Evolutionary conservation across 495 filamentous ascomycete species (phyloP).

Genomic region (Tuber brumale): DNA sequence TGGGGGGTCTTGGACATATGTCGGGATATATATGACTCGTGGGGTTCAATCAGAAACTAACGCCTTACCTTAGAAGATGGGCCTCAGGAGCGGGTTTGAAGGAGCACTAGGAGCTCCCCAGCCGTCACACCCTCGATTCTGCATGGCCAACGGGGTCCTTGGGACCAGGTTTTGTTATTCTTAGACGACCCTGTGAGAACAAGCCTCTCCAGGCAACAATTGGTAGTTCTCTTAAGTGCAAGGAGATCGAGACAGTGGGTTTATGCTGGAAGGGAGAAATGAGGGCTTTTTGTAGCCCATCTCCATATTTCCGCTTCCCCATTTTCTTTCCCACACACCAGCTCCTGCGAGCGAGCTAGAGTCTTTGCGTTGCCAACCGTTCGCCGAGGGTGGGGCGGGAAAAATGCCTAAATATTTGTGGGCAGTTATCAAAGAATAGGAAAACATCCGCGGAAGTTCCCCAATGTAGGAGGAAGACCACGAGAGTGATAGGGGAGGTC

Average conservation of each 20-base stretch:
- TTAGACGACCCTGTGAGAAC: not conserved
- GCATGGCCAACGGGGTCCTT: not conserved
- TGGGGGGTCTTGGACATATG: not conserved
- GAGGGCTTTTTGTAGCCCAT: not conserved
- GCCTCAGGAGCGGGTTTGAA: not conserved
- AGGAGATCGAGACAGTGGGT: not conserved
- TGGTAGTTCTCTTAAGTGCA: not conserved
- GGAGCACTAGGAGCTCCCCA: not conserved
- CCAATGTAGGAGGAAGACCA: too few relatives aligned
- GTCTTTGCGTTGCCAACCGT: not conserved
- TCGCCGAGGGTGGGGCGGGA: not conserved
- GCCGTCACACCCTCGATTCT: not conserved
- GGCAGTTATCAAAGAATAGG: not conserved
- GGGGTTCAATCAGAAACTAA: not conserved
- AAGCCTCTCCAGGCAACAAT: not conserved
- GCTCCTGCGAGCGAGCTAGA: not conserved
- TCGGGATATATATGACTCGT: not conserved
- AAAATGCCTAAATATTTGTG: not conserved
- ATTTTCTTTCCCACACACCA: not conserved
- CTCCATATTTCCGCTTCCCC: not conserved
- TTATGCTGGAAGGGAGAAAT: not conserved
- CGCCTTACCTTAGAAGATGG: not conserved
- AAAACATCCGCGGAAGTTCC: not conserved
- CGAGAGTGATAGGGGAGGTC: not conserved
- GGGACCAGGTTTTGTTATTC: not conserved